Evolutionary conservation across 148 eudicot genomes (phyloP).

Genomic region (Spergularia bocconei): DNA sequence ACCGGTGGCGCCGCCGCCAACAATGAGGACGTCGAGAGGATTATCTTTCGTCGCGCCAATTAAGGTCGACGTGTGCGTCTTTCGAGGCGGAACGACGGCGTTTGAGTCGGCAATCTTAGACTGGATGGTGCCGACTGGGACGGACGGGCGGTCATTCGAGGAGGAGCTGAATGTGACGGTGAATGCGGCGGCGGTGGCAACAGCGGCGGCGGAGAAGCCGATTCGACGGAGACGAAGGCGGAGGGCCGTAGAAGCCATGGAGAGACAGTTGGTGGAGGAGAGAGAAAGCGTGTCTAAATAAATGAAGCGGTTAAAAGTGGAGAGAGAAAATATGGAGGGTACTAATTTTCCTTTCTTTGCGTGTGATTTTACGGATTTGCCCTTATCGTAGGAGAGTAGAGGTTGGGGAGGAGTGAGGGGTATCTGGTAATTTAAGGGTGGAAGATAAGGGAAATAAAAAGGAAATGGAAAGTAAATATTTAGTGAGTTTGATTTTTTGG

Average conservation of each 20-base stretch:
- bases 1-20: constrained; percentile 95
- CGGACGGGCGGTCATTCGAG: constrained; percentile 18
- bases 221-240: constrained; percentile 25
- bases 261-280: neutral
- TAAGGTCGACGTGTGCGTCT: constrained; percentile 46
- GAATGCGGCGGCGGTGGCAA: constrained; percentile 15
- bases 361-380: too few relatives aligned
- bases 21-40: constrained; percentile 73
- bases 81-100: constrained; percentile 57
- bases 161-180: constrained; percentile 7
- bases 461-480: too few relatives aligned
- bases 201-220: constrained; percentile 16
- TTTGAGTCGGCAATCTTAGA: constrained; percentile 50
- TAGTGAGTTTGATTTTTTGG: too few relatives aligned
- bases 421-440: too few relatives aligned
- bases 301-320: neutral
- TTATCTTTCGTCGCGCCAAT: constrained; percentile 44
- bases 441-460: too few relatives aligned
- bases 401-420: too few relatives aligned
- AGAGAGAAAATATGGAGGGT: neutral
- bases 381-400: too few relatives aligned
- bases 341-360: too few relatives aligned
- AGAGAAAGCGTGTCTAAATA: neutral
- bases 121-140: constrained; percentile 34
- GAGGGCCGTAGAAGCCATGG: constrained; percentile 18